These are phyloP conservation scores for Nicotiana obtusifolia DNA, from an alignment of 257 asterid genomes.

Conservation along the genomic window DNA sequence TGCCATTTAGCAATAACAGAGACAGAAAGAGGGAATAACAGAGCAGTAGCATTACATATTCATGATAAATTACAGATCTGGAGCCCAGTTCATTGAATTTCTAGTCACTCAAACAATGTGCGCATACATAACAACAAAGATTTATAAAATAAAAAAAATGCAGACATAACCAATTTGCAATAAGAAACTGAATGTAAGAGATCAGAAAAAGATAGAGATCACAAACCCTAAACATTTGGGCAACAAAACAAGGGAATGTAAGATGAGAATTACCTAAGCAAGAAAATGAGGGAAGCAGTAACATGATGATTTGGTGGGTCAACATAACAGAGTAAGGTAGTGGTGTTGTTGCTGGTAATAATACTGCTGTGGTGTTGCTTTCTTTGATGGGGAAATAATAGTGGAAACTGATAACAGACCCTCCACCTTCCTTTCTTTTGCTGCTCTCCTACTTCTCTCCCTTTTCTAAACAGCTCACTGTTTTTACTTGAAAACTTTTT, in stretches of 20 bases:
- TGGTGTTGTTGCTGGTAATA: not conserved
- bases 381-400: not conserved
- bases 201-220: not conserved
- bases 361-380: not conserved
- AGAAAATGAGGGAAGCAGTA: not conserved
- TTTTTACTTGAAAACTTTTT: not conserved
- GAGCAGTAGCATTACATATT: not conserved
- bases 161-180: too few species aligned
- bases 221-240: not conserved
- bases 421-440: conserved; percentile 6
- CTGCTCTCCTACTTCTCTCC: not conserved
- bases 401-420: not conserved
- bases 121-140: too few species aligned
- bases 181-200: too few species aligned
- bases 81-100: not conserved
- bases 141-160: too few species aligned
- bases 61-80: not conserved
- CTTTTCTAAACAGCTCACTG: not conserved
- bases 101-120: not conserved
- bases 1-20: not conserved
- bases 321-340: not conserved
- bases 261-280: not conserved
- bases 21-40: not conserved
- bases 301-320: not conserved
- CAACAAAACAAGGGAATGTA: not conserved